A percentile compares a stretch with the other conserved stretches of the same genome.
Conservation (phyloP, 129 eudicot species). For the Calendula officinalis region DNA sequence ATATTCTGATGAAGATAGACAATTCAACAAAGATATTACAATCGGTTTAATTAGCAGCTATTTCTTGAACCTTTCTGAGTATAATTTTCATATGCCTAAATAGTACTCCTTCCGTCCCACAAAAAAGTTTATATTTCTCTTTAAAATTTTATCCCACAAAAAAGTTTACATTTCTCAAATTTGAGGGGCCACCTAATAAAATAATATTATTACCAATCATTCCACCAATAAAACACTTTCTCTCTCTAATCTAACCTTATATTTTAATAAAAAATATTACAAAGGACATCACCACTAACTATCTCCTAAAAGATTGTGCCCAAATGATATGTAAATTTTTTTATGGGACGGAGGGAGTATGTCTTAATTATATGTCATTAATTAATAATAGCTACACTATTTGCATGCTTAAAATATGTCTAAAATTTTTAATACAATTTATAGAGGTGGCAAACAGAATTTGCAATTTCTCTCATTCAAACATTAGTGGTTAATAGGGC, state of each 20-base stretch:
- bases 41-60: constrained; percentile 86
- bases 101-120: no score
- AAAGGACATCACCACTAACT: no score
- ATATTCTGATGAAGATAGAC: constrained; percentile 88
- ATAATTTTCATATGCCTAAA: constrained; percentile 87
- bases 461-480: constrained; percentile 76
- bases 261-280: no score
- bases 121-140: no score
- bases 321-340: no score
- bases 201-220: no score
- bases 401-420: not conserved
- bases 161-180: no score
- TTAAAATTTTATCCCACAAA: no score
- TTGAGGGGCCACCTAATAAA: no score
- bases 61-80: constrained; percentile 84
- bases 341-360: constrained; percentile 95
- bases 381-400: not conserved
- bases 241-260: no score
- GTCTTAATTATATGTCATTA: constrained; percentile 28
- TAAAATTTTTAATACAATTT: constrained; percentile 1
- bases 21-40: constrained; percentile 82
- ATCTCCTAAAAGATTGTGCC: no score
- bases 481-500: constrained; percentile 56
- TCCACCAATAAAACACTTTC: no score
- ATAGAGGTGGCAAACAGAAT: constrained; percentile 92